phyloP scores from a whole-genome alignment of 257 asterid genomes.

The Jacaranda copaia region DNA sequence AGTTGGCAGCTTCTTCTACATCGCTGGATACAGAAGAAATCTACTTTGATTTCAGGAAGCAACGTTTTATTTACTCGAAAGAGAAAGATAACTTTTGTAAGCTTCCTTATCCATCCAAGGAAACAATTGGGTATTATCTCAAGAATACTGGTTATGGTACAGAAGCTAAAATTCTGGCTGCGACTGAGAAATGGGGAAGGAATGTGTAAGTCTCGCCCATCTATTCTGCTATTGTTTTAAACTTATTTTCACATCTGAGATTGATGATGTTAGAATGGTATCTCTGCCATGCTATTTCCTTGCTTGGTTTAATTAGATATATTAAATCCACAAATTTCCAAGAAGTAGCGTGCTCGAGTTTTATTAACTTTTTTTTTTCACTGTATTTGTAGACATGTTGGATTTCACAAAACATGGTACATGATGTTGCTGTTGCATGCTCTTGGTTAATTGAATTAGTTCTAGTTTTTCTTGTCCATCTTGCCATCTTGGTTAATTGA shows the following conservation, averaged over 20 bases:
- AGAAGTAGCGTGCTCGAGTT: constrained; percentile 22
- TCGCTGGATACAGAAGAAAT: constrained; percentile 72
- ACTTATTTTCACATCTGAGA: constrained; percentile 29
- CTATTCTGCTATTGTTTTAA: constrained; percentile 22
- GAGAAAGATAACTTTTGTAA: constrained; percentile 78
- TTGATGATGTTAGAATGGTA: constrained; percentile 23
- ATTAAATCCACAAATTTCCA: background rate
- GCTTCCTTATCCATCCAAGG: constrained; percentile 95
- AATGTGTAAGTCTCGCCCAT: constrained; percentile 73
- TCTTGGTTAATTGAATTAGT: constrained; percentile 12
- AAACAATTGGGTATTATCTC: constrained; percentile 84
- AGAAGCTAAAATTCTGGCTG: constrained; percentile 80
- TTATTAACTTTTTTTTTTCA: background rate
- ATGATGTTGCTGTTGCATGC: constrained; percentile 17
- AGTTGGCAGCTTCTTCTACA: constrained; percentile 75
- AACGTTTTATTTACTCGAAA: constrained; percentile 75
- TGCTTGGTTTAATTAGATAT: background rate
- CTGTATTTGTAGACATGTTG: background rate
- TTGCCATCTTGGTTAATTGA: constrained; percentile 8
- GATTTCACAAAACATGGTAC: background rate
- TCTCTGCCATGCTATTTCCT: constrained; percentile 19
- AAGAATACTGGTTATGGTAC: constrained; percentile 94
- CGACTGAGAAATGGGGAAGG: constrained; percentile 96
- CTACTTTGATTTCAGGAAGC: constrained; percentile 96
- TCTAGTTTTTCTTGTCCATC: constrained; percentile 7